Evolutionary conservation across 2,329 filamentous ascomycete species (phyloP).

Genomic region (Colletotrichum sojae): DNA sequence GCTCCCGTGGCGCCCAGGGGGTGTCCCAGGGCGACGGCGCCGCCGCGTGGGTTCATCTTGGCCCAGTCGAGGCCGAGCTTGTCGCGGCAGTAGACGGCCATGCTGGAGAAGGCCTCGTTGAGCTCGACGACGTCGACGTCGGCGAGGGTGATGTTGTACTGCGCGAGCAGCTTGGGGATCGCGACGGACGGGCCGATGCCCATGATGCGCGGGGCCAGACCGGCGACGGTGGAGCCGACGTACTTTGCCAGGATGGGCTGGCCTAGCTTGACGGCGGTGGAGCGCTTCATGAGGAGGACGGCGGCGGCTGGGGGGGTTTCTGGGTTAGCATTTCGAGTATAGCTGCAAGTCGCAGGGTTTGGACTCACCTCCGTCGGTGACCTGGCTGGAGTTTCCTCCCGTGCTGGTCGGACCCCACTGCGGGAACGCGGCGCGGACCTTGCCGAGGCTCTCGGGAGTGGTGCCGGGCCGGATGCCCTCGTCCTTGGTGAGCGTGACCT

Average conservation of each 20-base stretch:
- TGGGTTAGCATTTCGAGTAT: not conserved
- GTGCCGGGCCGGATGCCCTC: constrained; percentile 94
- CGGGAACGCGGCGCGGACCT: constrained; percentile 92
- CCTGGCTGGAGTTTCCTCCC: constrained; percentile 93
- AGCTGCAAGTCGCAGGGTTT: not conserved
- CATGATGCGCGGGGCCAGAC: constrained; percentile 95
- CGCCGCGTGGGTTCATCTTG: constrained; percentile 87
- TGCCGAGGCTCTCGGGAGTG: constrained; percentile 83
- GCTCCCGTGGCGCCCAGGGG: constrained; percentile 85
- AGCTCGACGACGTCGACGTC: constrained; percentile 94
- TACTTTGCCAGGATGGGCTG: constrained; percentile 97
- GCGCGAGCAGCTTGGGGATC: constrained; percentile 85
- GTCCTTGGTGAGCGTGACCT: constrained; percentile 85
- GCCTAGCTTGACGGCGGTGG: constrained; percentile 85
- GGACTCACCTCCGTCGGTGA: constrained; percentile 87
- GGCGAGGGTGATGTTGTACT: constrained; percentile 82
- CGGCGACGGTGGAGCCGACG: constrained; percentile 90
- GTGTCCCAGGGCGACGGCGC: constrained; percentile 87
- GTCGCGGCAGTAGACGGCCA: constrained; percentile 94
- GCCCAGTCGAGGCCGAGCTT: constrained; percentile 77
- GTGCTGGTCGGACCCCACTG: constrained; percentile 90
- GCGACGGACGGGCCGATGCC: constrained; percentile 86
- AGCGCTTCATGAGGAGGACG: constrained; percentile 93
- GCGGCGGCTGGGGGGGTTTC: constrained; percentile 74
- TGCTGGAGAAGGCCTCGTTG: constrained; percentile 98